Evolutionary conservation across 345 rosid species (phyloP), one percentile per base, ranked within the genome.

Genomic region (Diplotaxis tenuifolia): DNA sequence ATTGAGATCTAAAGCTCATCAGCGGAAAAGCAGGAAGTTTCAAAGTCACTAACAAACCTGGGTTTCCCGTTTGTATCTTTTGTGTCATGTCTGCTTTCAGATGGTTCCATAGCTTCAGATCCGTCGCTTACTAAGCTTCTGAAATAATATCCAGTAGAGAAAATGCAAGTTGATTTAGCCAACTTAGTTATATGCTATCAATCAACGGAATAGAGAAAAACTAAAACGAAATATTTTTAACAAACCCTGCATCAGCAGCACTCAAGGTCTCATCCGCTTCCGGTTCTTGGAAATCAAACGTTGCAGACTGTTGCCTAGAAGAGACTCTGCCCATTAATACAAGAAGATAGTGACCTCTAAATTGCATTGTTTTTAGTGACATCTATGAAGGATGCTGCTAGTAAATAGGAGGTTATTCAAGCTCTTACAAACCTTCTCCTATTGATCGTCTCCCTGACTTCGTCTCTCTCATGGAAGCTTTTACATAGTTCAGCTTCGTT

Each of bases 231-330:
- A 52, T 42, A 12, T 69, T 32, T 70, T 60, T 27, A 67, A 71
- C 79, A 65, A 12, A 88, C 94, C 91, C 64, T 49, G 77, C 78
- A 69, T 69, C 76, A n/a, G 73, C 81, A 52, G 69, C 65, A 52
- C 42, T 63, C 64, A 65, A 57, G 53, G 68, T 75, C 57, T 59
- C 60, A 18, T 59, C 19, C 70, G 18, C 62, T 71, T 74, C 78
- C 19, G 61, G 74, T 61, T 58, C 76, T 68, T 68, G 65, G 47
- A 59, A 47, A 60, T 70, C 76, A 28, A 81, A 67, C 57, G 52
- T 77, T 15, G 75, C 42, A 54, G 85, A 77, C 38, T 62, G 85
- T 70, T 67, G 40, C 40, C 31, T 72, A 34, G 68, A 66, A 72
- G 77, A 77, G 58, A 67, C 29, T 52, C 80, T 77, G 77, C 53